A percentile compares a stretch with the other conserved stretches of the same genome.
Conservation (phyloP, 2,329 filamentous ascomycete genomes). For the Aspergillus quadrilineatus region DNA sequence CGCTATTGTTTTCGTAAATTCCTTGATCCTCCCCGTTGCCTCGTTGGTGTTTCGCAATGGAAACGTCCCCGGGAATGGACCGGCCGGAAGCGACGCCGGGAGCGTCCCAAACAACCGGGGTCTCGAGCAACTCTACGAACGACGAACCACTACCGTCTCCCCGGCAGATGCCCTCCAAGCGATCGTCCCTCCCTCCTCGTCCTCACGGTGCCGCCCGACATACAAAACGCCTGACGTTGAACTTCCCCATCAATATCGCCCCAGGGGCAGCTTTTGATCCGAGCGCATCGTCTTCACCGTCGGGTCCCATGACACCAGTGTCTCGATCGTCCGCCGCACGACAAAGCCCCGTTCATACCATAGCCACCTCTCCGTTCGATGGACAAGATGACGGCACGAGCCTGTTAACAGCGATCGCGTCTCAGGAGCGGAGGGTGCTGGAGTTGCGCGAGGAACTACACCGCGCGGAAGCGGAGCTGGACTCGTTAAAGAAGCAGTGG, state of each 20-base stretch:
- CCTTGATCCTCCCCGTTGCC: background rate
- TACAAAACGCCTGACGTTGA: constrained; percentile 47
- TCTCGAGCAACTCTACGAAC: constrained; percentile 1
- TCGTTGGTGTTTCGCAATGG: constrained; percentile 29
- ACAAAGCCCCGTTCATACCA: constrained; percentile 30
- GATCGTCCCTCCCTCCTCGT: constrained; percentile 35
- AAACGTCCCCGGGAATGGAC: constrained; percentile 33
- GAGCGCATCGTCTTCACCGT: constrained; percentile 31
- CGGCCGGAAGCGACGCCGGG: constrained; percentile 30
- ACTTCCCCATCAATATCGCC: constrained; percentile 47
- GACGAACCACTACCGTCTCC: constrained; percentile 15
- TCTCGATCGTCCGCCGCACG: constrained; percentile 32
- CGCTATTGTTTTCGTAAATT: constrained; percentile 6
- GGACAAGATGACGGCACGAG: constrained; percentile 56
- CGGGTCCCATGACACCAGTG: constrained; percentile 34
- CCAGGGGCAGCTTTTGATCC: constrained; percentile 22
- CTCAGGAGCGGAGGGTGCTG: constrained; percentile 85
- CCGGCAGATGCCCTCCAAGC: constrained; percentile 21
- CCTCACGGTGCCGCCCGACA: constrained; percentile 40
- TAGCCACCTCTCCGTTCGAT: constrained; percentile 30
- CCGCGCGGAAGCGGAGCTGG: constrained; percentile 75
- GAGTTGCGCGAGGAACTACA: constrained; percentile 88
- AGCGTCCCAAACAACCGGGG: constrained; percentile 27
- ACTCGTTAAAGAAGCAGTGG: constrained; percentile 79
- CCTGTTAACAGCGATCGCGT: constrained; percentile 85